phyloP scores from a whole-genome alignment of 306 rosid species.

The Quercus alba region DNA sequence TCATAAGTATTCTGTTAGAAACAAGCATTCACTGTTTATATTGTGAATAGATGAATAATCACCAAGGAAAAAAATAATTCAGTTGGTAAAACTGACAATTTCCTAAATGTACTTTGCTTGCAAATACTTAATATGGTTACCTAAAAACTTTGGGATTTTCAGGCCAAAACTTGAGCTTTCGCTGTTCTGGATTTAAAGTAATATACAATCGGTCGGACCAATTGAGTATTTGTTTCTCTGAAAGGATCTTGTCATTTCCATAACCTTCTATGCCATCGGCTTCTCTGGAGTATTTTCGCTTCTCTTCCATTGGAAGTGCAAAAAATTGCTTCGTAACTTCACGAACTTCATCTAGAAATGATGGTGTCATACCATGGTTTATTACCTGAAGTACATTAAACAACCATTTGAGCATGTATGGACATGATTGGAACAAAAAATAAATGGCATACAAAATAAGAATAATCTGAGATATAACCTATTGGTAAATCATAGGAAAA shows the following conservation, averaged over 20 bases:
- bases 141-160: constrained; percentile 44
- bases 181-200: constrained; percentile 43
- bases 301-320: constrained; percentile 43
- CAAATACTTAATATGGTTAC: constrained; percentile 20
- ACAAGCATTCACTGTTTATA: too few relatives aligned
- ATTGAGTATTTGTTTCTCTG: constrained; percentile 52
- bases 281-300: constrained; percentile 38
- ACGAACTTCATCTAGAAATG: constrained; percentile 34
- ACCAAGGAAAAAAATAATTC: not conserved
- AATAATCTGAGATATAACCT: too few relatives aligned
- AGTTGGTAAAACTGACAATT: not conserved
- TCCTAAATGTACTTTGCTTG: too few relatives aligned
- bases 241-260: constrained; percentile 40
- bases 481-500: not conserved
- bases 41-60: too few relatives aligned
- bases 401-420: not conserved
- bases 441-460: too few relatives aligned
- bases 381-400: constrained; percentile 27
- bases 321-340: constrained; percentile 38
- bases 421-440: too few relatives aligned
- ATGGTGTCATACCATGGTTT: constrained; percentile 38
- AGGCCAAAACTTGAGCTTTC: constrained; percentile 58
- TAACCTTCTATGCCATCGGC: constrained; percentile 46
- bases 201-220: constrained; percentile 66
- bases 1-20: too few relatives aligned